Conservation (phyloP, 495 filamentous ascomycete species). For the Aspergillus biplanus region DNA sequence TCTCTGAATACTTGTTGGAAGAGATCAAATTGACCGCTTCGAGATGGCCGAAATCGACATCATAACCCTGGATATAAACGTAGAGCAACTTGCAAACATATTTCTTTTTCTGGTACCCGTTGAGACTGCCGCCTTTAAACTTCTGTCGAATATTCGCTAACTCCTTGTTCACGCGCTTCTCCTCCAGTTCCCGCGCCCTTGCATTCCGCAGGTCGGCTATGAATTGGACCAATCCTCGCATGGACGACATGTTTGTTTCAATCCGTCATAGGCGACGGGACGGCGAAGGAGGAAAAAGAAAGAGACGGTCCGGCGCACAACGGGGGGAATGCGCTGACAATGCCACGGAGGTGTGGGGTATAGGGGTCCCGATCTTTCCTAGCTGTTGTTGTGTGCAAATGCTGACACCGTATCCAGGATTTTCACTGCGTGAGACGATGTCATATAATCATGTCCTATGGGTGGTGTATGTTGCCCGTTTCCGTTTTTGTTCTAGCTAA, state of each 20-base stretch:
- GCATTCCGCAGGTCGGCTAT: conserved; percentile 97
- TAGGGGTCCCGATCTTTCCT: not conserved
- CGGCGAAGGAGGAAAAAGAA: not conserved
- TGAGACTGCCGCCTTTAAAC: conserved; percentile 79
- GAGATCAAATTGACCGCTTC: conserved; percentile 98
- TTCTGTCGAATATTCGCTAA: conserved; percentile 91
- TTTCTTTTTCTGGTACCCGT: conserved; percentile 99
- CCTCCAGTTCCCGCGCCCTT: conserved; percentile 91
- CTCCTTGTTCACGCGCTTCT: conserved; percentile 99
- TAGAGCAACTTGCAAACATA: conserved; percentile 99
- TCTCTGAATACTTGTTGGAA: conserved; percentile 96
- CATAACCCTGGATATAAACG: conserved; percentile 99
- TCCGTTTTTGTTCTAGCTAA: conserved; percentile 7
- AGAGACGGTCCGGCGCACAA: not conserved
- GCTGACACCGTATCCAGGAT: not conserved
- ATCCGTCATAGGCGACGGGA: not conserved
- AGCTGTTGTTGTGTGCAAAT: not conserved
- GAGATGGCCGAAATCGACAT: conserved; percentile 98
- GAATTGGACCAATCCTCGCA: conserved; percentile 94
- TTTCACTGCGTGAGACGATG: not conserved
- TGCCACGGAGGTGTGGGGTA: not conserved
- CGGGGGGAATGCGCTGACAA: not conserved
- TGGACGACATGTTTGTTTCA: conserved; percentile 59
- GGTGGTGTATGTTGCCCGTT: not conserved
- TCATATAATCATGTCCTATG: not conserved